A percentile compares a stretch with the other conserved stretches of the same genome.
phyloP scores from a whole-genome alignment of 1,284 basidiomycete species.

The Pseudozyma tsukubaensis region DNA sequence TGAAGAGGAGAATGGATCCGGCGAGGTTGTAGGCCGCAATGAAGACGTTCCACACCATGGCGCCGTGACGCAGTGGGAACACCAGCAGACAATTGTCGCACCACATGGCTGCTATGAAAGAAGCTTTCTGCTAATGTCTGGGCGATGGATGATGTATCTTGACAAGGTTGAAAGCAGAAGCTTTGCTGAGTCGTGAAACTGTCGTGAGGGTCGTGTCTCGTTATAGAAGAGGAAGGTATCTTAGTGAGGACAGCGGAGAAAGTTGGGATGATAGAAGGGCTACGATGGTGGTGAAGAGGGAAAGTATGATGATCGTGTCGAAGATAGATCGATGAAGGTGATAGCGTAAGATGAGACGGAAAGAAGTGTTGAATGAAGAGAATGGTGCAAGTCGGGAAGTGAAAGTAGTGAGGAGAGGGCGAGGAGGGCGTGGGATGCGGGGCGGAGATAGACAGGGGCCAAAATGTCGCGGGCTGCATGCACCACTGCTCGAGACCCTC shows the following conservation, averaged over 20 bases:
- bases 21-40: conserved; percentile 78
- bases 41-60: conserved; percentile 78
- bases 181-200: too few species aligned
- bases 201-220: too few species aligned
- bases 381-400: neutral
- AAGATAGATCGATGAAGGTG: neutral
- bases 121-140: neutral
- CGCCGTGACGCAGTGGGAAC: conserved; percentile 71
- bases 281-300: neutral
- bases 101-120: conserved; percentile 40
- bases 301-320: neutral
- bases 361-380: neutral
- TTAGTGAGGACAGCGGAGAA: too few species aligned
- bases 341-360: neutral
- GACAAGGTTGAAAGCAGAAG: too few species aligned
- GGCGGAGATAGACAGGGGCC: conserved; percentile 44
- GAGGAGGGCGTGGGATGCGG: conserved; percentile 23
- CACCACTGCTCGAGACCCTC: conserved; percentile 17
- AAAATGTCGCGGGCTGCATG: conserved; percentile 48
- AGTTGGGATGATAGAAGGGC: too few species aligned
- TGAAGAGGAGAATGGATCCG: conserved; percentile 77
- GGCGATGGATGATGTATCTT: neutral
- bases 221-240: too few species aligned
- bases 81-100: conserved; percentile 63
- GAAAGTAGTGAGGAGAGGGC: conserved; percentile 1